Conservation (phyloP, 768 basidiomycete species). For the Mycena amicta region DNA sequence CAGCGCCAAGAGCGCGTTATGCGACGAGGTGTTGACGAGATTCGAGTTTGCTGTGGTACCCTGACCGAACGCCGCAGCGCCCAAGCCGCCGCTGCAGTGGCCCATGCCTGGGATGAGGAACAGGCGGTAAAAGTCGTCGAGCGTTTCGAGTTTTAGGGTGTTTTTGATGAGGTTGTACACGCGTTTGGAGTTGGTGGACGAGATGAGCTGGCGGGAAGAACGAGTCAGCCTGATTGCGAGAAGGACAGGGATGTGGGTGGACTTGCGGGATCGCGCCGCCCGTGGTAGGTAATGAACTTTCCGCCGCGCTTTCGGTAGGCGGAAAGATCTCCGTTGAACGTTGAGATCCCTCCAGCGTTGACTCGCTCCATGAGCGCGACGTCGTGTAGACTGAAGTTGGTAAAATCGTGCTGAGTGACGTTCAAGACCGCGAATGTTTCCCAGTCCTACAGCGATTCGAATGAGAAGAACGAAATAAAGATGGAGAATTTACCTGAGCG, state of each 20-base stretch:
- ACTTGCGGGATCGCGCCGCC: conserved; percentile 22
- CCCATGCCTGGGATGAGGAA: conserved; percentile 28
- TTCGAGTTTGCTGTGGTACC: not conserved
- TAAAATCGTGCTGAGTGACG: not conserved
- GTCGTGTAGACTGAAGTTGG: conserved; percentile 3
- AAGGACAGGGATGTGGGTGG: too few species aligned
- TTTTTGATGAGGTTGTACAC: conserved; percentile 20
- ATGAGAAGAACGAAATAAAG: not conserved
- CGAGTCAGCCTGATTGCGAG: too few species aligned
- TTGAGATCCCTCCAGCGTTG: conserved; percentile 3
- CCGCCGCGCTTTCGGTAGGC: conserved; percentile 23
- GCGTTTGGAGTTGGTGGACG: conserved; percentile 22
- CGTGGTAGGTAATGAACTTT: conserved; percentile 27
- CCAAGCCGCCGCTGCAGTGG: conserved; percentile 22
- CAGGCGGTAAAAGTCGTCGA: conserved; percentile 29
- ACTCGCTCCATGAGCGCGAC: not conserved
- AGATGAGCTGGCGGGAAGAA: too few species aligned
- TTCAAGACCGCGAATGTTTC: not conserved
- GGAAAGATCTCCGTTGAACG: conserved; percentile 17
- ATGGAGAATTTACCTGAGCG: not conserved
- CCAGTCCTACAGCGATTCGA: conserved; percentile 3
- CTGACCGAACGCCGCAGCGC: conserved; percentile 16
- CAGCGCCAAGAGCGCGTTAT: too few species aligned
- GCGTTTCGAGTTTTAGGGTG: conserved; percentile 17
- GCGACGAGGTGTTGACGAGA: conserved; percentile 3